Conservation (phyloP, 31 red algal genomes). For the Porphyra umbilicalis region DNA sequence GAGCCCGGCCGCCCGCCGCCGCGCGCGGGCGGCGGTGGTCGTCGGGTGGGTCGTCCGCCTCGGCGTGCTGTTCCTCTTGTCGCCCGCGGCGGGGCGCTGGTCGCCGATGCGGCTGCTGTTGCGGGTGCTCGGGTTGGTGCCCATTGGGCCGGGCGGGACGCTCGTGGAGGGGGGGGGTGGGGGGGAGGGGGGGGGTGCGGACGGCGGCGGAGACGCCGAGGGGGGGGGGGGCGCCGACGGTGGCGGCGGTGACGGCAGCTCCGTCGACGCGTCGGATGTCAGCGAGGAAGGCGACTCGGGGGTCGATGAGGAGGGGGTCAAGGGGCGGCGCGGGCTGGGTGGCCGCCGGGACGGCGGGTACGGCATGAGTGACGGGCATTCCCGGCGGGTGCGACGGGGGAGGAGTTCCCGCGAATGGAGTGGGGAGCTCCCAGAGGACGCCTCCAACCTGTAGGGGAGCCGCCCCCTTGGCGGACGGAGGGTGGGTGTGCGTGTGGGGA, state of each 20-base stretch:
- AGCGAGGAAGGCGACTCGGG: background rate
- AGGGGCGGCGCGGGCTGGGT: background rate
- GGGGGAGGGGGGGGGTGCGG: background rate
- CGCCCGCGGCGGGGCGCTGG: constrained; percentile 53
- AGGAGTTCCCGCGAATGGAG: background rate
- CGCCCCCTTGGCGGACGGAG: too few species aligned
- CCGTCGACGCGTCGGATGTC: background rate
- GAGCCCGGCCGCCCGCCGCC: background rate
- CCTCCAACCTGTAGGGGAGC: background rate
- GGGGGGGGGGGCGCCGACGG: background rate
- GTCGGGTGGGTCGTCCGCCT: constrained; percentile 2
- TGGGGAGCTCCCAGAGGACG: background rate
- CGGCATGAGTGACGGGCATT: background rate
- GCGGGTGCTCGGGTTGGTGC: constrained; percentile 53
- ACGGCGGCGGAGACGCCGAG: background rate
- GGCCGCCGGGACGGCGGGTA: background rate
- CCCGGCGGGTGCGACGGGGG: background rate
- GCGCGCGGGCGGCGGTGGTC: background rate
- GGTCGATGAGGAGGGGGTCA: background rate
- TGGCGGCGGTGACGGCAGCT: background rate
- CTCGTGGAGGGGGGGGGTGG: background rate
- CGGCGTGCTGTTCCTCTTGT: constrained; percentile 39
- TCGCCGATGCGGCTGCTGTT: constrained; percentile 59
- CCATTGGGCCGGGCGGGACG: background rate
- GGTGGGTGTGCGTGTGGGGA: too few species aligned